Evolutionary conservation across 177 flowering plant species (phyloP).

Genomic region (Vitis hybrid): DNA sequence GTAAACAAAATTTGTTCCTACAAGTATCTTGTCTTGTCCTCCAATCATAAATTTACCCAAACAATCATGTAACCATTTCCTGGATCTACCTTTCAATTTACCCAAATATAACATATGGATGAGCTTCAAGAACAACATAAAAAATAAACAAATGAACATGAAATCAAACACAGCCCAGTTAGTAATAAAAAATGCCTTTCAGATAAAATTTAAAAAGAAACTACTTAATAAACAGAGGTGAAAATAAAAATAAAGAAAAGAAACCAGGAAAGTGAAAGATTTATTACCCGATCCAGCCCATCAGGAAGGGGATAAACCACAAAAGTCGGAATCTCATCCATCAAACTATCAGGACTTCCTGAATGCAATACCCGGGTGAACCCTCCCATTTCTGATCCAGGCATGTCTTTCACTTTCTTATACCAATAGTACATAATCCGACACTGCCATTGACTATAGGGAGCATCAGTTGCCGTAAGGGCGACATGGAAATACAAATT

Average conservation of each 20-base stretch:
- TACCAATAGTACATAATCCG: slow-evolving; percentile 99
- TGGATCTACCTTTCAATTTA: no score
- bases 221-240: not conserved
- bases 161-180: no score
- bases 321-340: slow-evolving; percentile 93
- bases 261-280: not conserved
- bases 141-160: no score
- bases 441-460: slow-evolving; percentile 94
- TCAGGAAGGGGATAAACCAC: slow-evolving; percentile 91
- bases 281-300: slow-evolving; percentile 76
- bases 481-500: slow-evolving; percentile 70
- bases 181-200: no score
- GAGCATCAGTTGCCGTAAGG: slow-evolving; percentile 84
- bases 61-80: no score
- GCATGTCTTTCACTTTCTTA: slow-evolving; percentile 72
- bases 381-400: slow-evolving; percentile 97
- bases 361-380: slow-evolving; percentile 95
- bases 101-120: no score
- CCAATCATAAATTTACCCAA: no score
- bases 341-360: slow-evolving; percentile 72
- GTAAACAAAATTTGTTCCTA: no score
- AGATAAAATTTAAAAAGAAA: no score
- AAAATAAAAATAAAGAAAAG: not conserved
- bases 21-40: no score
- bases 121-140: no score